phyloP scores from a whole-genome alignment of 495 filamentous ascomycete genomes.

The Recurvomyces mirabilis region DNA sequence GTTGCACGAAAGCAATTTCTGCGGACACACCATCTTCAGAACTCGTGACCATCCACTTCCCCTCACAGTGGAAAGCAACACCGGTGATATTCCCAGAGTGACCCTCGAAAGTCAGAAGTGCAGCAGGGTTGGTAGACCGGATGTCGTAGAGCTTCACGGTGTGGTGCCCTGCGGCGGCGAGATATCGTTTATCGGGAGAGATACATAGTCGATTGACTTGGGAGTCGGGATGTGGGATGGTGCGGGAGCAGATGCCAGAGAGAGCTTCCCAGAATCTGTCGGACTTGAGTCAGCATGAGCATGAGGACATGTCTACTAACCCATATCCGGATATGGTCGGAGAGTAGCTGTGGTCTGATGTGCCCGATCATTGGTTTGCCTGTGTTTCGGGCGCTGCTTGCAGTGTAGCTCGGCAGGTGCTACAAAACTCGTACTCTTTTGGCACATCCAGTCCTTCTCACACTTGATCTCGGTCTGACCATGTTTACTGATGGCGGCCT shows the following conservation, averaged over 20 bases:
- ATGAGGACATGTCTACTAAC: too few relatives aligned
- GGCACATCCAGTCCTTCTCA: too few relatives aligned
- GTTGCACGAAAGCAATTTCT: neutral
- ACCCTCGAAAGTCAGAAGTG: conserved; percentile 84
- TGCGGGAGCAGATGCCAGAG: conserved; percentile 93
- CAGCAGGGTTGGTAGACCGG: conserved; percentile 88
- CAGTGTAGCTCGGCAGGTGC: too few relatives aligned
- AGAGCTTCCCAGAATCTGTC: conserved; percentile 93
- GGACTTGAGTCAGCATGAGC: neutral
- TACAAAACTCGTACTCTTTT: too few relatives aligned
- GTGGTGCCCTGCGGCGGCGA: conserved; percentile 89
- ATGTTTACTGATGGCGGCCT: too few relatives aligned
- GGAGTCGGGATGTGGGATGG: conserved; percentile 93
- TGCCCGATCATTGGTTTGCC: too few relatives aligned
- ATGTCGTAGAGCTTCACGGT: conserved; percentile 96
- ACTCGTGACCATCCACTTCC: conserved; percentile 99
- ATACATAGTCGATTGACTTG: conserved; percentile 98
- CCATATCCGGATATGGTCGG: too few relatives aligned
- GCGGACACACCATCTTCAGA: conserved; percentile 65
- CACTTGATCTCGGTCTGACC: too few relatives aligned
- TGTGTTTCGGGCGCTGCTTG: too few relatives aligned
- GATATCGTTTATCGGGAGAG: conserved; percentile 90
- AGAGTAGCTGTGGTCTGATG: too few relatives aligned
- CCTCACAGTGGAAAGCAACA: conserved; percentile 93
- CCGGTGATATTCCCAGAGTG: conserved; percentile 94